These are phyloP conservation scores for Pouteria campechiana DNA, from an alignment of 179 eudicot genomes.

Conservation along the genomic window DNA sequence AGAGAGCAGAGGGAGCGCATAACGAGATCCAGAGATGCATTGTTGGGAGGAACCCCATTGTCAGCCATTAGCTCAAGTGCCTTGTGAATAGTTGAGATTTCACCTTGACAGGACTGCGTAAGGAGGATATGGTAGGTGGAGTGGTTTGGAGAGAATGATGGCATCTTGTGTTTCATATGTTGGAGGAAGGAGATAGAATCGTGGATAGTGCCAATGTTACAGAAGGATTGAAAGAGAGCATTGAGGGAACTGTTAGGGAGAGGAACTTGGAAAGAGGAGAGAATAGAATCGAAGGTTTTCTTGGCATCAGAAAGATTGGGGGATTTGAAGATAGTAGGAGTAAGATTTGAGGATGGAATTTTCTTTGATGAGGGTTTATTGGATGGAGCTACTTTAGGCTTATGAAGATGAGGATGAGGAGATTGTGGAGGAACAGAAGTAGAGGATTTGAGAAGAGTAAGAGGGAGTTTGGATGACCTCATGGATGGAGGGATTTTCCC, in stretches of 20 bases:
- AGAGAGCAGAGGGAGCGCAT: conserved; percentile 43
- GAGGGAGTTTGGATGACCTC: conserved; percentile 17
- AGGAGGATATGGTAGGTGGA: conserved; percentile 52
- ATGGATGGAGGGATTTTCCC: conserved; percentile 50
- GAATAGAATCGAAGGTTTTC: conserved; percentile 35
- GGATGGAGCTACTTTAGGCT: conserved; percentile 6
- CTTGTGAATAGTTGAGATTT: conserved; percentile 18
- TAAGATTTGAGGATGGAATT: conserved; percentile 6
- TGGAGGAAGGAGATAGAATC: conserved; percentile 43
- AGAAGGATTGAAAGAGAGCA: conserved; percentile 46
- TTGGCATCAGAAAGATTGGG: conserved; percentile 62
- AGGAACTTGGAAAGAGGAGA: conserved; percentile 10
- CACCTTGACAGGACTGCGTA: conserved; percentile 19
- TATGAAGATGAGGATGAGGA: conserved; percentile 8
- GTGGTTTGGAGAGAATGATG: conserved; percentile 48
- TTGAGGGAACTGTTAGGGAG: conserved; percentile 30
- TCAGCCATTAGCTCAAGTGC: conserved; percentile 35
- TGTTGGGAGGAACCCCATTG: conserved; percentile 42
- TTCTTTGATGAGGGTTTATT: conserved; percentile 5
- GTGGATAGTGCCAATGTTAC: conserved; percentile 27
- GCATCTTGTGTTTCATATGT: conserved; percentile 42
- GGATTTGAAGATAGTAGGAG: conserved; percentile 21
- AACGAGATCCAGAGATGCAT: conserved; percentile 46
- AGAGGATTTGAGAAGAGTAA: conserved; percentile 16
- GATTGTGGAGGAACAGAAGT: conserved; percentile 4